Evolutionary conservation across 2,329 filamentous ascomycete species (phyloP).

Genomic region (Verticillium nonalfalfae): DNA sequence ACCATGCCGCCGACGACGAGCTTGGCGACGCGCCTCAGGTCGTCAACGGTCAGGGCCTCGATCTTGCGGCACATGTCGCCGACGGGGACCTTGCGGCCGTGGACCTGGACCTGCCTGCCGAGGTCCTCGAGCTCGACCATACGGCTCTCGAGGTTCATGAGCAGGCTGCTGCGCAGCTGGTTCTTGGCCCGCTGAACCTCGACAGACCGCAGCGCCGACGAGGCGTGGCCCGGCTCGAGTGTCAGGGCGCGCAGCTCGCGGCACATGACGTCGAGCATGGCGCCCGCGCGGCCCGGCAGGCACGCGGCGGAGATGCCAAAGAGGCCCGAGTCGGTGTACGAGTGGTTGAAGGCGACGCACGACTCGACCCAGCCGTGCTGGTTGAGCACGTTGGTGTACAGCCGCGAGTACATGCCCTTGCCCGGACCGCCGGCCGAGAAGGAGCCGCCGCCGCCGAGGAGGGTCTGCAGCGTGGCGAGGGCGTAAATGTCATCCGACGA

Average conservation of each 20-base stretch:
- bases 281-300: constrained; percentile 65
- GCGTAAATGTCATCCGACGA: constrained; percentile 91
- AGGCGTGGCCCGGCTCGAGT: constrained; percentile 65
- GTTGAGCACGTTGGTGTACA: constrained; percentile 97
- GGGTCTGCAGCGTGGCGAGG: constrained; percentile 87
- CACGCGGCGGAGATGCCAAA: constrained; percentile 92
- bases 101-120: constrained; percentile 92
- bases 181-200: constrained; percentile 96
- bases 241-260: constrained; percentile 77
- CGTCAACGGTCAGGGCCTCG: constrained; percentile 70
- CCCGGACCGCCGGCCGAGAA: constrained; percentile 95
- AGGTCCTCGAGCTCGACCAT: constrained; percentile 98
- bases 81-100: constrained; percentile 86
- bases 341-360: constrained; percentile 94
- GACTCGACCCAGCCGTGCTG: constrained; percentile 97
- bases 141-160: constrained; percentile 96
- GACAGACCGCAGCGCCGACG: constrained; percentile 59
- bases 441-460: constrained; percentile 91
- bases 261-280: constrained; percentile 95
- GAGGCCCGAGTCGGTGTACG: constrained; percentile 89
- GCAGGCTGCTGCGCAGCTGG: constrained; percentile 78
- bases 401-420: constrained; percentile 97
- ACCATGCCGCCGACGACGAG: constrained; percentile 73
- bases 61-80: constrained; percentile 90
- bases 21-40: constrained; percentile 75